These are phyloP conservation scores for Cyberlindnera japonica DNA, from an alignment of 805 yeast genomes.

Conservation along the genomic window DNA sequence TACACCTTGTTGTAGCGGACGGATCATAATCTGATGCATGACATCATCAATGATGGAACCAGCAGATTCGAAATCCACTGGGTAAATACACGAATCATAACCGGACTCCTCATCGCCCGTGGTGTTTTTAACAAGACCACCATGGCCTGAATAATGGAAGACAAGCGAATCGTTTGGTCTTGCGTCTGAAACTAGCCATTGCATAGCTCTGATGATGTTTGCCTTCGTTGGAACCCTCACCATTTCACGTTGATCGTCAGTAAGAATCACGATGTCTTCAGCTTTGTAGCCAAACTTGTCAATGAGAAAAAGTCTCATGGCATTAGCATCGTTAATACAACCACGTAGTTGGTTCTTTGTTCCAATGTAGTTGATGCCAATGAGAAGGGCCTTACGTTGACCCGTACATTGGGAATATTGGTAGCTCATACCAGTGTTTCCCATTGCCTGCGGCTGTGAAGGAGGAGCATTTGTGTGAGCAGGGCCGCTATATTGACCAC, in stretches of 20 bases:
- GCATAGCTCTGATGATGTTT: constrained; percentile 69
- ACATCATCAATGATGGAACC: constrained; percentile 68
- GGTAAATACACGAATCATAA: constrained; percentile 58
- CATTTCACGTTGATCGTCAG: constrained; percentile 41
- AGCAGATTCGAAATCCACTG: constrained; percentile 55
- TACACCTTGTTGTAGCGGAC: constrained; percentile 59
- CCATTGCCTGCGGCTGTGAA: constrained; percentile 18
- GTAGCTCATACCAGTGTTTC: constrained; percentile 20
- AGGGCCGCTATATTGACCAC: constrained; percentile 21
- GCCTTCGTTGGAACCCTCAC: constrained; percentile 49
- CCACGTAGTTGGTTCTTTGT: constrained; percentile 53
- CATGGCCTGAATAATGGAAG: constrained; percentile 76
- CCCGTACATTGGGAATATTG: constrained; percentile 62
- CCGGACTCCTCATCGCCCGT: constrained; percentile 66
- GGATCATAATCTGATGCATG: constrained; percentile 59
- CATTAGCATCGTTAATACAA: constrained; percentile 64
- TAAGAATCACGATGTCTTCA: constrained; percentile 44
- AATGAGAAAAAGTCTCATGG: constrained; percentile 38
- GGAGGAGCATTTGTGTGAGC: constrained; percentile 16
- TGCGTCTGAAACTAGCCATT: constrained; percentile 68
- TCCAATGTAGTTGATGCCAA: constrained; percentile 69
- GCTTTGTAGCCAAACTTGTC: constrained; percentile 22
- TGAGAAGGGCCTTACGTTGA: constrained; percentile 56
- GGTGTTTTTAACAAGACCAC: constrained; percentile 58
- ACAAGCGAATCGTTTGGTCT: constrained; percentile 57